Base-by-base conservation (phyloP, 768 basidiomycete species). In the Collybia nuda region DNA sequence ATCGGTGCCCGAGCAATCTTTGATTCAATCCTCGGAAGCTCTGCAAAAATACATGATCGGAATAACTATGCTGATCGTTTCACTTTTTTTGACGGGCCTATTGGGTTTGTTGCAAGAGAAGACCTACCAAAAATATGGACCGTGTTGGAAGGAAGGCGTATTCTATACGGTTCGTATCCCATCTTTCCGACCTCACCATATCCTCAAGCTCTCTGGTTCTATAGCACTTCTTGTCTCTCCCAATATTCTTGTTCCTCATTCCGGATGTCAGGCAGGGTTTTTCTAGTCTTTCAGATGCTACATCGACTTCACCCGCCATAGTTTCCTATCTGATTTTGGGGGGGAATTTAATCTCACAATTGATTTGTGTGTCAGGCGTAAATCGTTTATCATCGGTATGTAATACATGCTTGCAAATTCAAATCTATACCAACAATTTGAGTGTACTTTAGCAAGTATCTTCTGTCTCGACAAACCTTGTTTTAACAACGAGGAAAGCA, bases 281-380 rank as follows among this genome's bases (percentile, higher is more conserved):
- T 6, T 59, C 55, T n/a, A 77, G 77, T 50, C 67, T 85, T 26
- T 75, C 76, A 1, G 61, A 66, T 14, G 61, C 71, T 7, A 53
- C 66, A 29, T 57, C 63, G 32, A 62, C 62, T 28, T 65, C 57
- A 14, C 65, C 69, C 2, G 54, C 72, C 3, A 56, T 66, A 9
- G 60, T 69, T 2, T 78, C 88, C 0, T 82, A 84, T 62, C 50
- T 81, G 26, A 76, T 86, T 18, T 71, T 93, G 17, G 72, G 63
- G 0, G 68, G 75, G 18, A 93, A 93, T 61, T 75, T 92, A 17
- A 51, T 84, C 12, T 81, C 89, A 2, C 92, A 93, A 59, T 78
- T 87, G 1, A 67, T 88, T n/a, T 94, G 92, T 59, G 85, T 92
- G 3, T 81, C 87, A 0, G 89, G 90, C 18, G 92, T 92, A 29